Conservation (phyloP, 352 stramenopile genomes). For the Globisporangium camurandrum region DNA sequence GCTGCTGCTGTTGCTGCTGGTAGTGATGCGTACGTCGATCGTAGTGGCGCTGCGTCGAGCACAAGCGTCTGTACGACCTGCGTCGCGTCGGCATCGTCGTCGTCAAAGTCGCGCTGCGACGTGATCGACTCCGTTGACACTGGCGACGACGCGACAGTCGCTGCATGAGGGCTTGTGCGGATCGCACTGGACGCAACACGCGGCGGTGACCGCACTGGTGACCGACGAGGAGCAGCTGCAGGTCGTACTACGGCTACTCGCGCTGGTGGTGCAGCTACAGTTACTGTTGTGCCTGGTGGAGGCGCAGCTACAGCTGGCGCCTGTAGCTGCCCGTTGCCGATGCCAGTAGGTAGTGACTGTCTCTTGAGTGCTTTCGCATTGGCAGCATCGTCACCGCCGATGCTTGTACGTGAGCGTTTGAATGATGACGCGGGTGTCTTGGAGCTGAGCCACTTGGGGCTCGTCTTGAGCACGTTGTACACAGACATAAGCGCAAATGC, state of each 20-base stretch:
- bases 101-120: not conserved
- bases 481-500: conserved; percentile 1
- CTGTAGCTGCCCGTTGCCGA: not conserved
- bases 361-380: not conserved
- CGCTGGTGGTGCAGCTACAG: no score
- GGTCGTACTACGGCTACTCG: not conserved
- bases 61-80: conserved; percentile 6
- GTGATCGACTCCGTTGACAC: not conserved
- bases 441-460: conserved; percentile 5
- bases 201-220: not conserved
- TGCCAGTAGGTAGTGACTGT: not conserved
- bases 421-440: conserved; percentile 3
- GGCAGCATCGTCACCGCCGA: not conserved
- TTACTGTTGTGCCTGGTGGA: not conserved
- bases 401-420: conserved; percentile 1
- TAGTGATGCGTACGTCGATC: not conserved
- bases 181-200: not conserved
- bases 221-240: not conserved
- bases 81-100: not conserved
- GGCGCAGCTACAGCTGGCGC: not conserved
- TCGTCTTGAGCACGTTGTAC: conserved; percentile 2
- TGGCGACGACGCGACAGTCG: not conserved
- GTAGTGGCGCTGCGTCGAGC: not conserved
- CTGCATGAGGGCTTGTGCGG: not conserved
- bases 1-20: not conserved